phyloP scores from a whole-genome alignment of 2,329 filamentous ascomycete genomes.

The Trichoderma pleuroti region DNA sequence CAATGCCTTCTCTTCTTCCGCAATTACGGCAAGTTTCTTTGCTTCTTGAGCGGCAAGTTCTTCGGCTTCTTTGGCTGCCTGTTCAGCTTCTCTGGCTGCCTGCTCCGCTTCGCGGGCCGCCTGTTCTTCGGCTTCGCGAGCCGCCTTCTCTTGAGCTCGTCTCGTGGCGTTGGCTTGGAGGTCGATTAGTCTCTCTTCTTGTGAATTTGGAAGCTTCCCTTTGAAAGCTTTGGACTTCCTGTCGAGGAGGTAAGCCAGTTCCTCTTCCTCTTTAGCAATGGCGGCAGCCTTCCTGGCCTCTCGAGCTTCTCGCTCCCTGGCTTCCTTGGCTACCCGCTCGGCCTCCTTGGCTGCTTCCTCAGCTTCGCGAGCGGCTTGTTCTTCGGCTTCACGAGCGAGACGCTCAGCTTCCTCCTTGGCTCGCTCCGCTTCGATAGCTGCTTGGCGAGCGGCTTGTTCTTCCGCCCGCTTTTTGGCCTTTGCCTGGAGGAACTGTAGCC shows the following conservation, averaged over 20 bases:
- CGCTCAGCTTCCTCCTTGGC: conserved; percentile 23
- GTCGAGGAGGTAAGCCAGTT: conserved; percentile 40
- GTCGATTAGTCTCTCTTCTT: conserved; percentile 42
- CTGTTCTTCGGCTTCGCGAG: conserved; percentile 33
- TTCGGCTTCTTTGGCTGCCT: conserved; percentile 18
- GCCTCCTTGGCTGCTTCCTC: conserved; percentile 34
- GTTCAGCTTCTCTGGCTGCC: conserved; percentile 25
- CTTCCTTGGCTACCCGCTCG: conserved; percentile 38
- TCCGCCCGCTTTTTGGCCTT: conserved; percentile 14
- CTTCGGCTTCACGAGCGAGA: conserved; percentile 22
- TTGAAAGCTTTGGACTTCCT: conserved; percentile 49
- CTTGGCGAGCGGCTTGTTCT: conserved; percentile 26
- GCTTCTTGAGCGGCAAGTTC: conserved; percentile 3
- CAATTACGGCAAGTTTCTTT: conserved; percentile 21
- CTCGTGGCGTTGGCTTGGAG: conserved; percentile 35
- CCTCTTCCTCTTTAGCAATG: conserved; percentile 33
- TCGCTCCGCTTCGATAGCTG: conserved; percentile 12
- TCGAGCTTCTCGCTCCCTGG: conserved; percentile 30
- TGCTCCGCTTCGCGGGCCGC: conserved; percentile 27
- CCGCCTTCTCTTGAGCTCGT: conserved; percentile 36
- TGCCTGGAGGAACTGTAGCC: not conserved
- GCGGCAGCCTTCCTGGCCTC: conserved; percentile 21
- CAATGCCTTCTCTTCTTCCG: conserved; percentile 38
- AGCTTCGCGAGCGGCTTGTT: conserved; percentile 22
- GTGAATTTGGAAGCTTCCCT: conserved; percentile 42